Evolutionary conservation across 1,139 yeast species (phyloP).

Genomic region (Entelexis paramagnoliae): DNA sequence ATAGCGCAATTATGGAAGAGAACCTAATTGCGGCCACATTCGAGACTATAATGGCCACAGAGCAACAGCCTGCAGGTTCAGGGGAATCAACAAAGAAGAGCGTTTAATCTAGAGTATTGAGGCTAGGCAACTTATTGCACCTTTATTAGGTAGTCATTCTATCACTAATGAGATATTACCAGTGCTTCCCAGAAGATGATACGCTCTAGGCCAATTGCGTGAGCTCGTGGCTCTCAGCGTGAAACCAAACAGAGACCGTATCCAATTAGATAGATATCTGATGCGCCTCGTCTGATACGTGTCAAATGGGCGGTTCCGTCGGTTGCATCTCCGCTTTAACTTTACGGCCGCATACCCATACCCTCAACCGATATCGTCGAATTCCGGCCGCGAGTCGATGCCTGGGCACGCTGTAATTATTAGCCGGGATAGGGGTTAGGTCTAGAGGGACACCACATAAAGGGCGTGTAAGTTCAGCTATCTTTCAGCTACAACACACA

Average conservation of each 20-base stretch:
- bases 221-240: too few species aligned
- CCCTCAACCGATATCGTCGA: neutral
- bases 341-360: neutral
- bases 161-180: too few species aligned
- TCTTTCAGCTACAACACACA: too few species aligned
- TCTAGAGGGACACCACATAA: neutral
- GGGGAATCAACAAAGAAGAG: neutral
- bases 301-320: neutral
- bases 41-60: neutral
- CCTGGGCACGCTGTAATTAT: neutral
- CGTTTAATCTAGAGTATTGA: too few species aligned
- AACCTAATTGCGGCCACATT: slow-evolving; percentile 1
- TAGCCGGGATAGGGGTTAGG: neutral
- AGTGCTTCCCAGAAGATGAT: too few species aligned
- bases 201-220: too few species aligned
- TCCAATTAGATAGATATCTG: too few species aligned
- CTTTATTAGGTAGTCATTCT: too few species aligned
- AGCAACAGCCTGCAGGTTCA: neutral
- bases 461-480: neutral
- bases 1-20: slow-evolving; percentile 28
- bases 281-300: too few species aligned
- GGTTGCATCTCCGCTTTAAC: neutral
- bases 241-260: too few species aligned
- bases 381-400: slow-evolving; percentile 4
- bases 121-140: too few species aligned